These are phyloP conservation scores for Aureobasidium melanogenum DNA, from an alignment of 2,329 filamentous ascomycete species.

Conservation along the genomic window DNA sequence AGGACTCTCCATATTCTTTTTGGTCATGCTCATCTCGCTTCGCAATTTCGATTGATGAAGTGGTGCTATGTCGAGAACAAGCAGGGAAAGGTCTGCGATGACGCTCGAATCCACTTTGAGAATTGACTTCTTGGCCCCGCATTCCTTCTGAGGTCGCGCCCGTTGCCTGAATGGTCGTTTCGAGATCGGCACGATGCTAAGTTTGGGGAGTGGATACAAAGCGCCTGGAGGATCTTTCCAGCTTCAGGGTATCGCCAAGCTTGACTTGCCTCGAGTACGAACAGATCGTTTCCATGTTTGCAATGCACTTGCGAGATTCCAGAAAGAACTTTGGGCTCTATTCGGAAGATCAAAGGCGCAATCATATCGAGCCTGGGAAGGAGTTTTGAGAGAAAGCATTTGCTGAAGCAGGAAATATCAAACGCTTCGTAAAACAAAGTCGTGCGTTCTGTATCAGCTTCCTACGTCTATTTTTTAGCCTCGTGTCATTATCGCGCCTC, in stretches of 20 bases:
- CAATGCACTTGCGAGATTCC: background rate
- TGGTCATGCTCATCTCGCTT: conserved; percentile 3
- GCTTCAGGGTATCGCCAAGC: background rate
- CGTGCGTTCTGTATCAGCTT: background rate
- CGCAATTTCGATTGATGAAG: background rate
- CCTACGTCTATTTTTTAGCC: background rate
- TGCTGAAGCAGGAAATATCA: background rate
- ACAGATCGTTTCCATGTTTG: background rate
- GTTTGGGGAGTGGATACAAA: background rate
- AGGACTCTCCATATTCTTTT: background rate
- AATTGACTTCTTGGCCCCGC: background rate
- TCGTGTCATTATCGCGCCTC: background rate
- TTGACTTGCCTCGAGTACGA: background rate
- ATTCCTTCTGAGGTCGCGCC: background rate
- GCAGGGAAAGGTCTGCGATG: background rate
- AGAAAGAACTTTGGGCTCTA: background rate
- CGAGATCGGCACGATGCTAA: conserved; percentile 4
- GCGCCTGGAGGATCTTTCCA: background rate
- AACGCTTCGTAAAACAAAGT: background rate
- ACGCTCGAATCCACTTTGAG: background rate
- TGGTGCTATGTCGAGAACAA: background rate
- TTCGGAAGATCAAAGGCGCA: too few species aligned
- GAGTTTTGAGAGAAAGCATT: background rate
- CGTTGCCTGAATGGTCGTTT: conserved; percentile 1
- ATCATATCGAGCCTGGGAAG: background rate